Evolutionary conservation across 768 basidiomycete genomes (phyloP), one percentile per base, ranked within the genome.

Genomic region (Pisolithus albus): DNA sequence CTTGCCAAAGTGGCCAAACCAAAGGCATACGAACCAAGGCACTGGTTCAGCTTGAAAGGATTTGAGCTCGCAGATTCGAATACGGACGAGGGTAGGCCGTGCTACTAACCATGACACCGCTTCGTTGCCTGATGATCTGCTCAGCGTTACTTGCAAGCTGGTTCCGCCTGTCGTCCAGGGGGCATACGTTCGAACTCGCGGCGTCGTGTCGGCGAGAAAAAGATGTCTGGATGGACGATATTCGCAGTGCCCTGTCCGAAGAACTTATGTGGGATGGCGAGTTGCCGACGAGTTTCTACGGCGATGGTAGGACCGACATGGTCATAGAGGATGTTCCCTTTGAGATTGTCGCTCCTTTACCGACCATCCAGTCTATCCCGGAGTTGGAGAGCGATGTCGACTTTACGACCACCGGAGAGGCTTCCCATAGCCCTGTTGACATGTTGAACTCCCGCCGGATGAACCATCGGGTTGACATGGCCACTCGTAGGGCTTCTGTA

Each of bases 151-250:
- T 97, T 7, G 86, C 92, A 11, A 86, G 82, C 61, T 85, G 85
- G 41, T 88, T 97, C 67, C 83, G 87, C 46, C 70, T 96, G 15
- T 79, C 75, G 9, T 78, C 76, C 41, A 76, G 75, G 49, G 83
- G 84, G 6, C 84, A 89, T 61, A 77, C 82, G 52, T 87, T 95
- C 59, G 92, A 96, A 63, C 70, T 97, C 28, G 90, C 90, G 7
- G 89, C 90, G 0, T 80, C 90, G 15, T 94, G 92, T 64, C 77
- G 72, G 60, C 77, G 74, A 34, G 95, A 98, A 69, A 94, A 92
- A 71, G 79, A 82, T 24, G 72, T 87, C n/a, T 98, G 95, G 95
- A 70, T 93, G 50, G 70, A 72, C 30, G 81, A 82, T 5, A 80
- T 96, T 46, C 74, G 70, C 50, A 74, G 79, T 41, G 76, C 84